A percentile compares a stretch with the other conserved stretches of the same genome.
Evolutionary conservation across 164 flowering plant genomes (phyloP).

Genomic region (Warburgia ugandensis): DNA sequence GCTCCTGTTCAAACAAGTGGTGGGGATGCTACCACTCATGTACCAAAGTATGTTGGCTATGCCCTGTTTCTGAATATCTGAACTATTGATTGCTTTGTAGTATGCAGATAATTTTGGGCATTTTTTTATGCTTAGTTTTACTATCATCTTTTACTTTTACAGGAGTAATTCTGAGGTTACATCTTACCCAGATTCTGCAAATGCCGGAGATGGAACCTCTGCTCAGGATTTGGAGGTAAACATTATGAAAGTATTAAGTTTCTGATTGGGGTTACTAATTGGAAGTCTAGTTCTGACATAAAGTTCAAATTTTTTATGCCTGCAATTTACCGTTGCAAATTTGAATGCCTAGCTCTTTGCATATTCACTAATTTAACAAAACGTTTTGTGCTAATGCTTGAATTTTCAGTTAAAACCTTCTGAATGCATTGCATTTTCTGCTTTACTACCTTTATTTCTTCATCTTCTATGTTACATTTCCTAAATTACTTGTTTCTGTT

Average conservation of each 20-base stretch:
- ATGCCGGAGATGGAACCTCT: slow-evolving; percentile 42
- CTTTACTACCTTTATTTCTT: too few relatives aligned
- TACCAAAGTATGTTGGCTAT: slow-evolving; percentile 33
- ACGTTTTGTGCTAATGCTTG: too few relatives aligned
- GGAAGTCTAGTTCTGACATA: too few relatives aligned
- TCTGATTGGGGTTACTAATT: too few relatives aligned
- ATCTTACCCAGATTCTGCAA: slow-evolving; percentile 26
- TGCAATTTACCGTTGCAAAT: too few relatives aligned
- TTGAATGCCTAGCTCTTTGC: too few relatives aligned
- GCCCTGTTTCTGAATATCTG: neutral
- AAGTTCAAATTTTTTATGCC: too few relatives aligned
- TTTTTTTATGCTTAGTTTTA: neutral
- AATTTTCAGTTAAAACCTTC: too few relatives aligned
- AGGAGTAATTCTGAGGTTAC: slow-evolving; percentile 29
- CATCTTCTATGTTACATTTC: too few relatives aligned
- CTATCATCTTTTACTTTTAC: slow-evolving; percentile 8
- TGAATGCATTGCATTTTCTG: too few relatives aligned
- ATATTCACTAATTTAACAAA: too few relatives aligned
- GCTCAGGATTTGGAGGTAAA: slow-evolving; percentile 76
- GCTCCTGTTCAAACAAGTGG: slow-evolving; percentile 21
- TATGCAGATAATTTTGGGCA: neutral
- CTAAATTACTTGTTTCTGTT: too few relatives aligned
- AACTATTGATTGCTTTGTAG: neutral
- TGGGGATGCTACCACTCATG: slow-evolving; percentile 17
- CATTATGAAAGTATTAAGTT: neutral